These are phyloP conservation scores for Aspergillus floridensis DNA, from an alignment of 2,329 filamentous ascomycete genomes.

Conservation along the genomic window DNA sequence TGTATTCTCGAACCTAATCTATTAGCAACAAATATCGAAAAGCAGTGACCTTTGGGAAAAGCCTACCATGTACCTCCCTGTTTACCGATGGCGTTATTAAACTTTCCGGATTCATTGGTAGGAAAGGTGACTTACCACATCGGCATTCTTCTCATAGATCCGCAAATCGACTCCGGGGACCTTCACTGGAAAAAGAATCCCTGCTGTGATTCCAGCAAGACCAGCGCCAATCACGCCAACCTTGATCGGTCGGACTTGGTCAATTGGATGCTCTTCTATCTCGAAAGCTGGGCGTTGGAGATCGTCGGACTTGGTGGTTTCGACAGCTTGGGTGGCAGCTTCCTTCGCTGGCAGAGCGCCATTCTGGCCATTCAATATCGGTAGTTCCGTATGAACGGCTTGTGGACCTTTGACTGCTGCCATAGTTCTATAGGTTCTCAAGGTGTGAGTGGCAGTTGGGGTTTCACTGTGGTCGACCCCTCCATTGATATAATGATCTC, in stretches of 20 bases:
- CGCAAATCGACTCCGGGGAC: slow-evolving; percentile 65
- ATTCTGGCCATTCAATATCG: neutral
- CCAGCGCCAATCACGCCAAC: slow-evolving; percentile 66
- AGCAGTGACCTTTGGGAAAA: no score
- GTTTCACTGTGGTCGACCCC: neutral
- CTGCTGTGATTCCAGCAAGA: slow-evolving; percentile 62
- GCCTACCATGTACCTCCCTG: slow-evolving; percentile 48
- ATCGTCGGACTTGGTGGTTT: neutral
- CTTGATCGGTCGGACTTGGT: slow-evolving; percentile 49
- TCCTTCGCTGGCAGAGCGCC: neutral
- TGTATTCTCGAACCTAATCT: slow-evolving; percentile 41
- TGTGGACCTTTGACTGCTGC: slow-evolving; percentile 1
- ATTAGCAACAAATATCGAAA: neutral
- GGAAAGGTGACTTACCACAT: slow-evolving; percentile 55
- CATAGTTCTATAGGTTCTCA: neutral
- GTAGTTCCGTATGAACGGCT: neutral
- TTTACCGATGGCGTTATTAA: neutral
- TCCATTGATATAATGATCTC: neutral
- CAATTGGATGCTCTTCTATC: slow-evolving; percentile 47
- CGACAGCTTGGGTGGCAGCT: neutral
- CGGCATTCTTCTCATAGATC: slow-evolving; percentile 66
- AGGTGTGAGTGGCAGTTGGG: neutral
- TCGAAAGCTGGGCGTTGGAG: slow-evolving; percentile 24
- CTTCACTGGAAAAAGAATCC: slow-evolving; percentile 65
- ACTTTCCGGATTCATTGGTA: no score